phyloP scores from a whole-genome alignment of 2,329 filamentous ascomycete species.

The Hymenoscyphus linearis region DNA sequence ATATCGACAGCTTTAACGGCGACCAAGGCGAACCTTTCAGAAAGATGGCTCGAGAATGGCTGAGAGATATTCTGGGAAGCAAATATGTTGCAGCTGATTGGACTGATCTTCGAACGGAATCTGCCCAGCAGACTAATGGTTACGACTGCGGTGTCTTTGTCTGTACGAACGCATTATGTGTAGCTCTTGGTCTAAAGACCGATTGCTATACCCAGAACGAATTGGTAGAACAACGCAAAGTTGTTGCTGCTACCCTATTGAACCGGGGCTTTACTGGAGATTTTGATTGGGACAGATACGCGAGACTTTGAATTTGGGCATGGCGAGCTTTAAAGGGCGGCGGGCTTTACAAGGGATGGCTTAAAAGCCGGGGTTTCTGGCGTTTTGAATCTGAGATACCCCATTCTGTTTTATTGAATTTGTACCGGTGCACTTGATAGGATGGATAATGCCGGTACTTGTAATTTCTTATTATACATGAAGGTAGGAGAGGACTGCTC shows the following conservation, averaged over 20 bases:
- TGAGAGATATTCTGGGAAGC: constrained; percentile 52
- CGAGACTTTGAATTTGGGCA: neutral
- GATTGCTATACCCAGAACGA: constrained; percentile 45
- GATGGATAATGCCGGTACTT: neutral
- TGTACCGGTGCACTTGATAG: neutral
- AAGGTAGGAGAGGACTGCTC: neutral
- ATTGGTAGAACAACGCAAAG: constrained; percentile 53
- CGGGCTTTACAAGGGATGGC: too few species aligned
- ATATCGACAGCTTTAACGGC: constrained; percentile 61
- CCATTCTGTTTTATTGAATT: constrained; percentile 1
- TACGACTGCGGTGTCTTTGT: constrained; percentile 76
- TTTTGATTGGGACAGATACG: constrained; percentile 36
- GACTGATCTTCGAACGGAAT: constrained; percentile 45
- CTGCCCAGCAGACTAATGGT: constrained; percentile 57
- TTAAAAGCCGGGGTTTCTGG: constrained; percentile 11
- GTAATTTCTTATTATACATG: neutral
- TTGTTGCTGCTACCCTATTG: constrained; percentile 60
- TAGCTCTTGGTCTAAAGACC: constrained; percentile 37
- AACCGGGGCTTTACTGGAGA: constrained; percentile 62
- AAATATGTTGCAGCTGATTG: constrained; percentile 55
- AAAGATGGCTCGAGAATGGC: constrained; percentile 45
- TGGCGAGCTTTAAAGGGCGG: neutral
- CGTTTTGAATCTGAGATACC: constrained; percentile 11
- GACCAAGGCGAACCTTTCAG: constrained; percentile 35
- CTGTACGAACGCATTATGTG: constrained; percentile 65